Evolutionary conservation across 306 rosid genomes (phyloP), one percentile per base, ranked within the genome.

Genomic region (Phaseolus lunatus): DNA sequence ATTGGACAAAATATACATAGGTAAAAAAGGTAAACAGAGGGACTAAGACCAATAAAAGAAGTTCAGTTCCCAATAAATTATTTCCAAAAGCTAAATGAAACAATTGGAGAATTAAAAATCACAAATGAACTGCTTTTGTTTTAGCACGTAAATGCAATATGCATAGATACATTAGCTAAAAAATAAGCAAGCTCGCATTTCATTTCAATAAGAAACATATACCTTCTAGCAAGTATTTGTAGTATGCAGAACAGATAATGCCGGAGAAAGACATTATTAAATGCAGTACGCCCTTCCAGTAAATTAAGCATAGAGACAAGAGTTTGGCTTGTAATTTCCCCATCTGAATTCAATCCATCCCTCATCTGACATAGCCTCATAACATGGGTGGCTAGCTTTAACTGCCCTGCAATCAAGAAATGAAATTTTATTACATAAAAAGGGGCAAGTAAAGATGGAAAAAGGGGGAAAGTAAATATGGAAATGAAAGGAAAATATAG

Each of bases 161-260:
- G 24, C 67, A 58, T 16, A 35, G 29, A 56, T 69, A 76, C 29
- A 31, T 43, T 61, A 45, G 33, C 58, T 4, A 20, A 11, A 44
- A 41, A 76, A 80, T 47, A 18, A 23, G 24, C 23, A 27, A 45
- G 63, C 20, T 23, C 63, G 45, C 29, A 53, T 59, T 56, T 74
- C 47, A 73, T 23, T 67, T 67, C 73, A 52, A 24, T 15, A 73
- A 77, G 68, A 80, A 10, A 52, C 23, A 52, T 82, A 63, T 73
- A 92, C 99, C 99, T 92, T 84, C 89, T 92, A 27, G 94, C 92
- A 76, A 95, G 93, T 80, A 83, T 85, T 90, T 95, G 99, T 73
- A 95, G 82, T 79, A 90, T 87, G 85, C 96, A 87, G 89, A 95
- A 95, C 81, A 95, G 70, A 86, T 92, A 84, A 78, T 95, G 99